Evolutionary conservation across 352 stramenopile species (phyloP).

Genomic region (Bremia lactucae): DNA sequence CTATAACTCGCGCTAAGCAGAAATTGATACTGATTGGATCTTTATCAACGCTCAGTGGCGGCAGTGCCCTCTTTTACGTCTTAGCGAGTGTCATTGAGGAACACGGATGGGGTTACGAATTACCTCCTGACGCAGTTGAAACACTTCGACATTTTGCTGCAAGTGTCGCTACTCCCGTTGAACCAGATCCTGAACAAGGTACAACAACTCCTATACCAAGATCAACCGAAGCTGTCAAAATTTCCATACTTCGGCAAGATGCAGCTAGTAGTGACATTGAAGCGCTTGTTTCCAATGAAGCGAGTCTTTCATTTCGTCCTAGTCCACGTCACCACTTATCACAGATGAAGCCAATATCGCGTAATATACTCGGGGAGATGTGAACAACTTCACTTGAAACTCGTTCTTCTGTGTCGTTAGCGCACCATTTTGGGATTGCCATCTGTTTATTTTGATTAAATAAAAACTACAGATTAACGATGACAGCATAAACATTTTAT

Average conservation of each 20-base stretch:
- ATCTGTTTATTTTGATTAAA: too few relatives aligned
- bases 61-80: conserved; percentile 47
- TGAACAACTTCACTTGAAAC: too few relatives aligned
- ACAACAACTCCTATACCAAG: neutral
- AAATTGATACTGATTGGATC: conserved; percentile 80
- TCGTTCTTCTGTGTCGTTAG: too few relatives aligned
- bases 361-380: conserved; percentile 29
- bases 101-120: conserved; percentile 27
- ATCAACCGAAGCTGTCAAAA: conserved; percentile 10
- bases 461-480: too few relatives aligned
- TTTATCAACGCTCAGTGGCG: conserved; percentile 38
- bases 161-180: conserved; percentile 8
- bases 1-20: conserved; percentile 76
- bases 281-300: conserved; percentile 25
- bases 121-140: conserved; percentile 27
- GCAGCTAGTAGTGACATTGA: conserved; percentile 27
- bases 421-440: too few relatives aligned
- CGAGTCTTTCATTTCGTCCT: conserved; percentile 5
- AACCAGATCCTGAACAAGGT: conserved; percentile 29
- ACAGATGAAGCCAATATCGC: conserved; percentile 28
- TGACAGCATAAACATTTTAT: too few relatives aligned
- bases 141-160: conserved; percentile 14
- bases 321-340: conserved; percentile 2
- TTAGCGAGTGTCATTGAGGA: conserved; percentile 30
- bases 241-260: conserved; percentile 28